Percentiles rank a stretch among this genome's conserved stretches.
Conservation (phyloP, 2,329 filamentous ascomycete species). For the Nannizzia gypsea region DNA sequence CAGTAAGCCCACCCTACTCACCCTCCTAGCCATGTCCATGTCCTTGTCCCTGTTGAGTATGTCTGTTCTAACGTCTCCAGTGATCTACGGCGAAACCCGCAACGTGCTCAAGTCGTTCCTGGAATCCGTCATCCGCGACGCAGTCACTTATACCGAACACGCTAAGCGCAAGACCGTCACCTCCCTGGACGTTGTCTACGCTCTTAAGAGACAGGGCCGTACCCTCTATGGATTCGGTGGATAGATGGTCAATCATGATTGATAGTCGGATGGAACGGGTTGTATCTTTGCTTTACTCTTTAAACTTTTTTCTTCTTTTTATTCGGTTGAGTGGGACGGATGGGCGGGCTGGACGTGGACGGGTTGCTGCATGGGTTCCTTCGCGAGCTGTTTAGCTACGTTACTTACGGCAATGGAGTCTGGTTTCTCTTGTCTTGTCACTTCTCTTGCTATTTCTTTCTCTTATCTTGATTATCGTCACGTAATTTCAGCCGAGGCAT, state of each 20-base stretch:
- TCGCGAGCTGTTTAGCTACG: not conserved
- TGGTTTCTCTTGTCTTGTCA: not conserved
- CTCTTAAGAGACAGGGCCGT: constrained; percentile 52
- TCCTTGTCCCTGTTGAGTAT: not conserved
- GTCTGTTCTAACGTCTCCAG: constrained; percentile 22
- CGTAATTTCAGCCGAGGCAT: not conserved
- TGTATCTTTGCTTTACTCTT: not conserved
- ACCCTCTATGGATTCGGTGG: constrained; percentile 85
- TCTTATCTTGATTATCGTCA: not conserved
- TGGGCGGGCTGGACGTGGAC: not conserved
- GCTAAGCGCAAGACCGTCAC: constrained; percentile 54
- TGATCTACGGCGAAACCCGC: constrained; percentile 77
- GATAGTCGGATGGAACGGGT: too few species aligned
- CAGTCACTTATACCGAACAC: constrained; percentile 73
- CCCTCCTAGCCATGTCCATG: not conserved
- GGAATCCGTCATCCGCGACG: constrained; percentile 67
- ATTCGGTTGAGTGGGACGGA: not conserved
- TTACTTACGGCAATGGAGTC: not conserved
- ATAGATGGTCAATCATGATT: constrained; percentile 39
- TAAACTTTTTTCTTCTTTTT: not conserved
- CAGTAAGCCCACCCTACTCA: constrained; percentile 48
- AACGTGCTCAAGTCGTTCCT: constrained; percentile 77
- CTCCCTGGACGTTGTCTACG: constrained; percentile 52
- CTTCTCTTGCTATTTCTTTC: not conserved
- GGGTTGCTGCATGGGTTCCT: not conserved